Conservation (phyloP, 768 basidiomycete genomes). For the Pleurotus tuber-regium region DNA sequence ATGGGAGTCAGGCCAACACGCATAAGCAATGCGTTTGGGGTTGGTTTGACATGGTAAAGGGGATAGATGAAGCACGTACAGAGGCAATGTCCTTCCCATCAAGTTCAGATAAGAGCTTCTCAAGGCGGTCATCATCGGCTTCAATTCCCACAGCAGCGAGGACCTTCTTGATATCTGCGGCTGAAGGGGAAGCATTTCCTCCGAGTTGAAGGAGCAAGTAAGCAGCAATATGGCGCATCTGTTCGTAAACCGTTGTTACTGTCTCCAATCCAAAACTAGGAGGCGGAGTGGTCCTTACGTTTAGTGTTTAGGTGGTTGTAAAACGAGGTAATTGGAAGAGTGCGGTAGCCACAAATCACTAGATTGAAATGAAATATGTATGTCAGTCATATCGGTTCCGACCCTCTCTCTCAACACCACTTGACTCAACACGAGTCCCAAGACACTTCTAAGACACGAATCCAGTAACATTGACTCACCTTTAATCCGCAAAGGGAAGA, state of each 20-base stretch:
- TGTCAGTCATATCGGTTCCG: not conserved
- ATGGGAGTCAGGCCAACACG: not conserved
- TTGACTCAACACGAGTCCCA: not conserved
- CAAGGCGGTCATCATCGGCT: slow-evolving; percentile 77
- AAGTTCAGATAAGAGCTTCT: slow-evolving; percentile 86
- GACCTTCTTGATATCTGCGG: slow-evolving; percentile 84
- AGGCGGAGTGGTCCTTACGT: slow-evolving; percentile 23
- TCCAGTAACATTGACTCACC: slow-evolving; percentile 39
- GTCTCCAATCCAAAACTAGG: not conserved
- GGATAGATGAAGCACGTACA: slow-evolving; percentile 40
- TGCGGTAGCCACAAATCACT: slow-evolving; percentile 95
- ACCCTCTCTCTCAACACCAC: not conserved
- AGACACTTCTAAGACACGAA: not conserved
- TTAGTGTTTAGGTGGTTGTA: slow-evolving; percentile 31
- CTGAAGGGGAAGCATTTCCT: slow-evolving; percentile 86
- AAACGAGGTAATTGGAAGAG: slow-evolving; percentile 14
- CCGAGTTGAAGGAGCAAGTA: slow-evolving; percentile 97
- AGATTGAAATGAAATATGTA: slow-evolving; percentile 7
- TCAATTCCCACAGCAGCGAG: slow-evolving; percentile 86
- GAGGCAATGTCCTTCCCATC: slow-evolving; percentile 84
- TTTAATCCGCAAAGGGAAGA: slow-evolving; percentile 93
- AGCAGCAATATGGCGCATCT: slow-evolving; percentile 94
- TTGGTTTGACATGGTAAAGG: not conserved
- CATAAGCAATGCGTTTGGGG: not conserved
- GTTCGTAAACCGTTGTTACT: not conserved